Conservation (phyloP, 495 filamentous ascomycete genomes). For the Hypoxylon perforatum region DNA sequence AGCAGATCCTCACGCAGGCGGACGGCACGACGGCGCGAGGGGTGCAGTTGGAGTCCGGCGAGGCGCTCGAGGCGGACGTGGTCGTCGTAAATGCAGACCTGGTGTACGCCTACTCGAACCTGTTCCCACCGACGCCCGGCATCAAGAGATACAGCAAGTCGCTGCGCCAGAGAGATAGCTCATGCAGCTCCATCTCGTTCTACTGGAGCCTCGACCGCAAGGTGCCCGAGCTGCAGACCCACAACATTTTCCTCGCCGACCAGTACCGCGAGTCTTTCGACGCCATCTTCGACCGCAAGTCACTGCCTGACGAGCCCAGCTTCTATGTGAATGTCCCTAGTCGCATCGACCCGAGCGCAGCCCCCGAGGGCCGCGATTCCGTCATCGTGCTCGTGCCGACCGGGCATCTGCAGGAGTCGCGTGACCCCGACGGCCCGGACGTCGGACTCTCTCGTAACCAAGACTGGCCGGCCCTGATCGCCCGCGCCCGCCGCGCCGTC, state of each 20-base stretch:
- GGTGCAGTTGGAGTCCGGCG: conserved; percentile 63
- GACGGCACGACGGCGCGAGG: conserved; percentile 63
- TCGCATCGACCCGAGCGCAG: conserved; percentile 71
- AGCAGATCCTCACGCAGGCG: conserved; percentile 56
- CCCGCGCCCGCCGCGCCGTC: conserved; percentile 62
- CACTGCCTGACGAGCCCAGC: conserved; percentile 69
- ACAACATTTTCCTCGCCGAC: conserved; percentile 80
- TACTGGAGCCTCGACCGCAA: conserved; percentile 72
- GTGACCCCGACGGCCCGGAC: conserved; percentile 35
- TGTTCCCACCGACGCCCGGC: conserved; percentile 55
- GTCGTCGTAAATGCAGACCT: conserved; percentile 76
- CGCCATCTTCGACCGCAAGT: conserved; percentile 73
- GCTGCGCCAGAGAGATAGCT: conserved; percentile 61
- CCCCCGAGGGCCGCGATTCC: conserved; percentile 68
- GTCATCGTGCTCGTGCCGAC: conserved; percentile 75
- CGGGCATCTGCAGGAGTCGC: conserved; percentile 62
- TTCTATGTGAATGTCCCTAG: conserved; percentile 81
- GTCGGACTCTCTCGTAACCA: conserved; percentile 54
- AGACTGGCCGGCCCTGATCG: conserved; percentile 67
- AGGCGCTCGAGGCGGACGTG: conserved; percentile 65
- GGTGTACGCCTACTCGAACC: conserved; percentile 75
- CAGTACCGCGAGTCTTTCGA: conserved; percentile 76
- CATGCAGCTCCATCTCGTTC: conserved; percentile 78
- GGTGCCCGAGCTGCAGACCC: conserved; percentile 68
- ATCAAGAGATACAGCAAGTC: conserved; percentile 54